A percentile compares a stretch with the other conserved stretches of the same genome.
Evolutionary conservation across 2,329 filamentous ascomycete genomes (phyloP).

Genomic region (Endocalyx cinctus): DNA sequence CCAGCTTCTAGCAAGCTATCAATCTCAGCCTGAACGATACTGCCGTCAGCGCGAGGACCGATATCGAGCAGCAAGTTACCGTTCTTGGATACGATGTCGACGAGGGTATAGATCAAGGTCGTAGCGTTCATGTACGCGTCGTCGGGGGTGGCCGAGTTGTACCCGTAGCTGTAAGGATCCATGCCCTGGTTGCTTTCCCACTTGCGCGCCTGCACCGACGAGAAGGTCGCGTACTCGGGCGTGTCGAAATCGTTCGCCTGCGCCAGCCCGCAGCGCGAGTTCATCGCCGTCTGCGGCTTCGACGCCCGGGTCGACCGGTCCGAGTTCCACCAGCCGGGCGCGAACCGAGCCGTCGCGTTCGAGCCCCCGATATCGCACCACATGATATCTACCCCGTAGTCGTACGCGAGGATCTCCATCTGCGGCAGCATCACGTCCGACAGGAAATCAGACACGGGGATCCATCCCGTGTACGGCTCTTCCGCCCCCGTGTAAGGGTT

Average conservation of each 20-base stretch:
- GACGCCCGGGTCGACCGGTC: conserved; percentile 28
- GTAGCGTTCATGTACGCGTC: conserved; percentile 48
- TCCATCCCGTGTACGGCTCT: conserved; percentile 38
- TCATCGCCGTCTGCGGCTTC: conserved; percentile 48
- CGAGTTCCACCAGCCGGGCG: conserved; percentile 37
- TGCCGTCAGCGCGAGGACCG: conserved; percentile 51
- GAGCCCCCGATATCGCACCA: conserved; percentile 45
- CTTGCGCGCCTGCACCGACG: conserved; percentile 46
- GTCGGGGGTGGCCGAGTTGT: conserved; percentile 49
- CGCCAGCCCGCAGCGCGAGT: conserved; percentile 51
- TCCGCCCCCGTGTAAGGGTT: conserved; percentile 39
- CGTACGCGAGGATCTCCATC: conserved; percentile 39
- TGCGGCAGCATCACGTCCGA: conserved; percentile 40
- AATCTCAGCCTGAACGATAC: conserved; percentile 44
- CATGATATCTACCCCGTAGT: conserved; percentile 42
- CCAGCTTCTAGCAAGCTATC: conserved; percentile 46
- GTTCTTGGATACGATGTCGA: conserved; percentile 26
- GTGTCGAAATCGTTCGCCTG: conserved; percentile 53
- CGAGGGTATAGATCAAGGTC: conserved; percentile 37
- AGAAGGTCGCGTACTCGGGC: conserved; percentile 51
- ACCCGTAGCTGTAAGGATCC: conserved; percentile 57
- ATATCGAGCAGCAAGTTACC: conserved; percentile 52
- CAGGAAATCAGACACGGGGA: conserved; percentile 37
- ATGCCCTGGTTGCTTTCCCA: conserved; percentile 58
- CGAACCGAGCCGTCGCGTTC: conserved; percentile 37